Base-by-base conservation (phyloP, 768 basidiomycete species). In the Lactarius hengduanensis region DNA sequence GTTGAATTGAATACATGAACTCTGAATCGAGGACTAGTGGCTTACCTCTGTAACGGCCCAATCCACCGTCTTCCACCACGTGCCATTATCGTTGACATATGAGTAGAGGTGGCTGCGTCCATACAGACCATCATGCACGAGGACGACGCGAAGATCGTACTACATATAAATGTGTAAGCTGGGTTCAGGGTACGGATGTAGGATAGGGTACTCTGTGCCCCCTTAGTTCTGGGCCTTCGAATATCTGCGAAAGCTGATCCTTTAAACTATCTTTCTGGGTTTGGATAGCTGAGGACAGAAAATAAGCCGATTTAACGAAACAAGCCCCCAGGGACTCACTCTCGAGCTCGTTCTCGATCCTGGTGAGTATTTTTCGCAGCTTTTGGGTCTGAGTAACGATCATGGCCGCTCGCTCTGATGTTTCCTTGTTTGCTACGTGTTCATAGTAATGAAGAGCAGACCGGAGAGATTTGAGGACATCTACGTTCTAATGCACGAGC, bases 41-140 rank as follows among this genome's bases (percentile, higher is more conserved):
- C 72, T 36, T 59, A 86, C 91, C 82, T 90, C 84, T 1, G 83
- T 85, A 3, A 92, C 87, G 13, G 78, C 77, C 64, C 84, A 83
- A 71, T 92, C 92, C 9, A 89, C 80, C 2, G 86, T 88, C 77
- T 90, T 93, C 90, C 90, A 94, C 92, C 92, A 94, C 3, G 74
- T 76, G 6, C 82, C 86, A 54, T 84, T 81, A 63, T 86, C 83
- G 65, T 87, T 83, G 15, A 91, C 85, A 69, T 92, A 94, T 7
- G 89, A 89, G 73, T 92, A 91, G 10, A 91, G 77, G 71, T 92
- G 89, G 63, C 83, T 90, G 56, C 92, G 80, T 10, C 92, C 92
- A 50, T 86, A 88, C 38, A 91, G 76, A 5, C 92, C 92, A 13
- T 89, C 90, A 70, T 92, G 89, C 56, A 91, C 79, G 45, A 93